Evolutionary conservation across 768 basidiomycete genomes (phyloP), one percentile per base, ranked within the genome.

Genomic region (Multifurca ochricompacta): DNA sequence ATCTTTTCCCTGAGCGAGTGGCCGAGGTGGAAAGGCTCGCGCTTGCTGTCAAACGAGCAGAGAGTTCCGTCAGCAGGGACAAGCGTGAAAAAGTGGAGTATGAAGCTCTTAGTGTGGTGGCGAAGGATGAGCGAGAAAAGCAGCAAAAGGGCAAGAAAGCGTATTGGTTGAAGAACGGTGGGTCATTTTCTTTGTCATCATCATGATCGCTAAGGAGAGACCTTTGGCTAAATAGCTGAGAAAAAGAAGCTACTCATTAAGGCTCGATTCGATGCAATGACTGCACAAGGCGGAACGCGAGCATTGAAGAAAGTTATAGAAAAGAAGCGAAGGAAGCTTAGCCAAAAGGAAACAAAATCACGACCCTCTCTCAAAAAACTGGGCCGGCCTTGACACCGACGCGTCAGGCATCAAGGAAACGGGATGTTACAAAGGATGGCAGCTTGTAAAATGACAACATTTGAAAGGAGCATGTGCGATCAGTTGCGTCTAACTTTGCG

Each of bases 291-390:
- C 4, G 92, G 94, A 7, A 82, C 80, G 59, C 70, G 75, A 3
- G 90, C 91, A 1, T 87, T 94, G 48, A 89, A 86, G 66, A 92
- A 86, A 69, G 89, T 81, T 5, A 82, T 95, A 27, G 89, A 89
- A 62, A 94, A 88, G 77, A 92, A 83, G 68, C 83, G 88, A 69
- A 89, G 81, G 68, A 95, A 93, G 74, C 72, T 85, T 18, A 77
- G 77, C 47, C 89, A 91, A 68, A 92, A 87, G 68, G 93, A 95
- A 74, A 95, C 94, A 70, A 86, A 80, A 63, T 83, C 78, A 53
- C 73, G 91, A 49, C 93, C 93, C 11, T 82, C 66, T 65, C 73
- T 28, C 63, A 62, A 50, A 61, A 54, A 31, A 21, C 37, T 16
- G 28, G 45, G 48, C 51, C 47, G 35, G 44, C 51, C 27, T 36